Evolutionary conservation across 805 yeast genomes (phyloP), one percentile per base, ranked within the genome.

Genomic region (Candida ulmi): DNA sequence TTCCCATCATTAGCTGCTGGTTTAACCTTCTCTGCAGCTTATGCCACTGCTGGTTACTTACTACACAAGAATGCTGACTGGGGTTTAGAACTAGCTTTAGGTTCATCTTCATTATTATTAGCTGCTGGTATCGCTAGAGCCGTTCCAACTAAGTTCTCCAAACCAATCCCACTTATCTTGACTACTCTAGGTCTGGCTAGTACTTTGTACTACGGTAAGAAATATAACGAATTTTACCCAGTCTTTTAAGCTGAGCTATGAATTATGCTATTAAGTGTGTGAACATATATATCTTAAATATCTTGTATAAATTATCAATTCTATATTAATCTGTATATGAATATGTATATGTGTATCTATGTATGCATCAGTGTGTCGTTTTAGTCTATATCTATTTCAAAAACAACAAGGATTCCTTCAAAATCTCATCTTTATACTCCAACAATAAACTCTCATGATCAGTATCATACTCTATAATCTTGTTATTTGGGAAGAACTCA

Each of bases 1-100:
- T 55, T 81, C 28, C 95, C 95, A 17, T 87, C 96, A 0, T 69
- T 90, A 39, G 63, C 78, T 35, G 95, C 91, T 1, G 97, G 97
- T 30, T 47, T 75, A 9, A 61, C 78, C 2, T 66, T 84, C 46
- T 70, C 83, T 12, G 66, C 74, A 3, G 55, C 77, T 21, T 84
- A 74, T 56, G 84, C 83, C n/a, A 55, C 68, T 42, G 80, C 88
- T 2, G 91, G 95, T 15, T 85, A 87, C 61, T 69, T 90, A 48
- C 65, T 88, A 45, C 72, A 76, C 47, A 65, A 80, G 39, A 85
- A 87, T 57, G 79, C 77, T 44, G 88, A 85, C 55, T 76, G 76
- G 62, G 96, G 96, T 33, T 70, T 90, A 47, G 90, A 85, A 57
- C 58, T 83, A 15, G 95, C 96, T 0, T 63, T 88, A 40, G 83